Conservation (phyloP, 495 filamentous ascomycete species). For the Annulohypoxylon stygium region DNA sequence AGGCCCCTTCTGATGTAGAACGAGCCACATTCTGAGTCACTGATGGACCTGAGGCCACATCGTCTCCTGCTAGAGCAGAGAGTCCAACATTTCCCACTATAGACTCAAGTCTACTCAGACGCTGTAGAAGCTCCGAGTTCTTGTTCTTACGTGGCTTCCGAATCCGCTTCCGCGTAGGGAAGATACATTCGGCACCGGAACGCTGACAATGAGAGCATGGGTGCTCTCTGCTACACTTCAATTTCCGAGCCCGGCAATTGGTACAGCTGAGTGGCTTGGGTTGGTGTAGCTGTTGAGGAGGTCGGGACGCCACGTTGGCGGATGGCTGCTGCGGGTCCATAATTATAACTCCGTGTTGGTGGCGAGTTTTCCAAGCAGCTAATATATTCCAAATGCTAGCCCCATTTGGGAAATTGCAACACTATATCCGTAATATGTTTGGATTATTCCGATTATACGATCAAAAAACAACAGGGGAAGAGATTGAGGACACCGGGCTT, state of each 20-base stretch:
- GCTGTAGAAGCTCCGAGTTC: constrained; percentile 71
- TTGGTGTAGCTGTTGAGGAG: constrained; percentile 7
- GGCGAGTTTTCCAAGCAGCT: not conserved
- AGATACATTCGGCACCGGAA: constrained; percentile 77
- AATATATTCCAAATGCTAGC: not conserved
- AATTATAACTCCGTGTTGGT: not conserved
- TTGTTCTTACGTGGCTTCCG: constrained; percentile 52
- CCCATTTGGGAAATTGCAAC: not conserved
- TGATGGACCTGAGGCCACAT: not conserved
- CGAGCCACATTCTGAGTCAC: constrained; percentile 23
- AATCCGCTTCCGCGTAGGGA: constrained; percentile 71
- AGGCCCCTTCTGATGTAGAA: constrained; percentile 49
- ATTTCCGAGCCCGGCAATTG: constrained; percentile 80
- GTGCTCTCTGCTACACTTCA: constrained; percentile 73
- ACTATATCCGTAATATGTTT: not conserved
- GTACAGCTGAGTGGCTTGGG: constrained; percentile 70
- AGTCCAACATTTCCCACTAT: constrained; percentile 70
- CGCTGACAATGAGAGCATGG: constrained; percentile 81
- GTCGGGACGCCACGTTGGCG: not conserved
- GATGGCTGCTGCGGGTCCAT: constrained; percentile 25
- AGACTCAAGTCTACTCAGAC: constrained; percentile 76
- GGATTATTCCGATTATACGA: not conserved
- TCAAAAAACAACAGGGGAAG: not conserved
- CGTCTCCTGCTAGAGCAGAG: constrained; percentile 22
- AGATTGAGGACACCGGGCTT: not conserved